A percentile compares a stretch with the other conserved stretches of the same genome.
Evolutionary conservation across 1,284 basidiomycete species (phyloP).

Genomic region (Flammula alnicola): DNA sequence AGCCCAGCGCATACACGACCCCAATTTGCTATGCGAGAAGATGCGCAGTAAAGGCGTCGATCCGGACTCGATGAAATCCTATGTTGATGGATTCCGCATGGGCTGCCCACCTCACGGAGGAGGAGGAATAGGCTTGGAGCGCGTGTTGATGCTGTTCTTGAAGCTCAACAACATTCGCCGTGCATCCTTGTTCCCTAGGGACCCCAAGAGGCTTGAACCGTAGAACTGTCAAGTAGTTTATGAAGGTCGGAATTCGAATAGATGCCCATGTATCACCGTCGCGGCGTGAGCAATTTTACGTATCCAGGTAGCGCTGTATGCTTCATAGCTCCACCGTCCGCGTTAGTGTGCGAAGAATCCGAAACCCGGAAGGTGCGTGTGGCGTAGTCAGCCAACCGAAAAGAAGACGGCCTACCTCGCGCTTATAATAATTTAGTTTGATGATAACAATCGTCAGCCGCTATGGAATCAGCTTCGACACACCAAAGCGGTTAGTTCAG

Average conservation of each 20-base stretch:
- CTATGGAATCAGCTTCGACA: slow-evolving; percentile 22
- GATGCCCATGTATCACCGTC: not conserved
- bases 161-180: slow-evolving; percentile 95
- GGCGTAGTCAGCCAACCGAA: slow-evolving; percentile 22
- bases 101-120: slow-evolving; percentile 92
- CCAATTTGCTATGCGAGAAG: slow-evolving; percentile 79
- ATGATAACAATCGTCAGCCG: slow-evolving; percentile 29
- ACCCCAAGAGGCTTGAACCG: slow-evolving; percentile 83
- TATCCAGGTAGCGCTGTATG: slow-evolving; percentile 6
- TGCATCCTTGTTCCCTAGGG: slow-evolving; percentile 94
- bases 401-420: slow-evolving; percentile 17
- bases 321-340: slow-evolving; percentile 23
- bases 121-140: slow-evolving; percentile 89
- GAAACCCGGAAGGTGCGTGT: slow-evolving; percentile 15
- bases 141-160: slow-evolving; percentile 95
- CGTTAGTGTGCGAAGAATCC: slow-evolving; percentile 24
- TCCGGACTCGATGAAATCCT: slow-evolving; percentile 86
- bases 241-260: too few relatives aligned
- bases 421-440: slow-evolving; percentile 21
- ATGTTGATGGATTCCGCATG: slow-evolving; percentile 93
- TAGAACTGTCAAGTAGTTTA: too few relatives aligned
- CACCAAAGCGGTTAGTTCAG: slow-evolving; percentile 22
- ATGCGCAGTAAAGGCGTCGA: slow-evolving; percentile 86
- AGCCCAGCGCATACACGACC: slow-evolving; percentile 96
- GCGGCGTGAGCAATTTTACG: slow-evolving; percentile 6